Evolutionary conservation across 2,329 filamentous ascomycete species (phyloP), one percentile per base, ranked within the genome.

Genomic region (Fusarium sp.): DNA sequence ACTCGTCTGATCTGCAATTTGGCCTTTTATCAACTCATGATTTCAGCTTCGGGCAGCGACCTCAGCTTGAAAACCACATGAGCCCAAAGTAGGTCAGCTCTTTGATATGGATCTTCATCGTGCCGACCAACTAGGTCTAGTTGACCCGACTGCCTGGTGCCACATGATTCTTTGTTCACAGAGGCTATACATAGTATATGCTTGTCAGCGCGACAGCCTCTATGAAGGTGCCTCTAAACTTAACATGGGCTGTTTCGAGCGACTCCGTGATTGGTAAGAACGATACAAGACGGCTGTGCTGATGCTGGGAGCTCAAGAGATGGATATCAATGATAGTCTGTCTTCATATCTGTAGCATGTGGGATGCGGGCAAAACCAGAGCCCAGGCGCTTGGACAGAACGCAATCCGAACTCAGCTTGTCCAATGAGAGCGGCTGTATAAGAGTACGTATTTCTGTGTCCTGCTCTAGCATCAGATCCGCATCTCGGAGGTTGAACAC

Each of bases 401-500:
- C 36, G 15, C 22, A 25, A 61, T 26, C 57, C 42, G 19, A 19
- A 19, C 19, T 19, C 52, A 53, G 59, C n/a, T 51, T 31, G 32
- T 26, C 31, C n/a, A 50, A 48, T 26, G 10, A 45, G 19, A 19
- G 19, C 19, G 19, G 3, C 19, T 19, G 19, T 19, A 19, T 19
- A 3, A 19, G 19, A 19, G 19, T 19, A 19, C 19, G 19, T 19
- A 19, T 19, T 19, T 19, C 19, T 19, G 19, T 19, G 19, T 19
- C 19, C 19, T 19, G 19, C 19, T 19, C 25, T 45, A 32, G 35
- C 34, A 53, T 26, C 36, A 38, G 48, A 43, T 45, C 46, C 41
- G 29, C 54, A 45, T 26, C 56, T 59, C n/a, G 36, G 47, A 47
- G 47, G 47, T 36, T 54, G 26, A 43, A 70, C 70, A 73, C 67